These are phyloP conservation scores for Lachnellula cervina DNA, from an alignment of 2,329 filamentous ascomycete genomes.

Conservation along the genomic window DNA sequence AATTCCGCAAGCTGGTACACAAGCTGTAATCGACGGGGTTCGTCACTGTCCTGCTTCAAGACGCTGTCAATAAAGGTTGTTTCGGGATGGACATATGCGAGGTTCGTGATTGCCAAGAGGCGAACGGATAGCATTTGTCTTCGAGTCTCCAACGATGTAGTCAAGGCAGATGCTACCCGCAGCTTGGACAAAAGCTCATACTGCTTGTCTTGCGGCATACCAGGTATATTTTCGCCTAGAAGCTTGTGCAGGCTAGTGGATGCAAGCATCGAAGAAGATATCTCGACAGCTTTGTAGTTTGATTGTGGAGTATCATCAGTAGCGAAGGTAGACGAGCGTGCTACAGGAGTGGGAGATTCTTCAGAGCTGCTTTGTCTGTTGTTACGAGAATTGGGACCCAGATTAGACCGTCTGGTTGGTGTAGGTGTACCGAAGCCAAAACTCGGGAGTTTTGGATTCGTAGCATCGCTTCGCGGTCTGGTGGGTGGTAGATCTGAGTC, in stretches of 20 bases:
- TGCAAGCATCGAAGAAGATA: slow-evolving; percentile 48
- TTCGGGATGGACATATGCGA: slow-evolving; percentile 86
- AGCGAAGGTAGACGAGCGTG: slow-evolving; percentile 19
- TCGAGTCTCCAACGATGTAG: slow-evolving; percentile 58
- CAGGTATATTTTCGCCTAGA: slow-evolving; percentile 49
- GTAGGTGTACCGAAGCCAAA: slow-evolving; percentile 19
- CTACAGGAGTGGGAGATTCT: slow-evolving; percentile 31
- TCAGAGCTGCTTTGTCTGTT: slow-evolving; percentile 31
- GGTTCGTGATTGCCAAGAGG: slow-evolving; percentile 80
- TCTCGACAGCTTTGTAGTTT: slow-evolving; percentile 38
- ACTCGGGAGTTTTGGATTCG: not conserved
- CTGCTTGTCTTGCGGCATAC: slow-evolving; percentile 66
- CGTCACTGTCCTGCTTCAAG: slow-evolving; percentile 80
- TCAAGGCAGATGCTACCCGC: slow-evolving; percentile 76
- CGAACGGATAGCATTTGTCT: slow-evolving; percentile 76
- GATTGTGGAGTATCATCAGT: slow-evolving; percentile 24
- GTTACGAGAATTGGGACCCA: slow-evolving; percentile 29
- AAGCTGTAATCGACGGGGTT: slow-evolving; percentile 82
- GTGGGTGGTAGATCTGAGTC: slow-evolving; percentile 23
- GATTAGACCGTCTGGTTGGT: slow-evolving; percentile 30
- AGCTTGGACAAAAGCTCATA: slow-evolving; percentile 85
- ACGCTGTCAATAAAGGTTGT: slow-evolving; percentile 79
- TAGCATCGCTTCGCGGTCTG: not conserved
- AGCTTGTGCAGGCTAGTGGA: slow-evolving; percentile 53
- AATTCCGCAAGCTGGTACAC: slow-evolving; percentile 90